Evolutionary conservation across 73 alveolate species (phyloP).

Genomic region (Effrenium voratum): DNA sequence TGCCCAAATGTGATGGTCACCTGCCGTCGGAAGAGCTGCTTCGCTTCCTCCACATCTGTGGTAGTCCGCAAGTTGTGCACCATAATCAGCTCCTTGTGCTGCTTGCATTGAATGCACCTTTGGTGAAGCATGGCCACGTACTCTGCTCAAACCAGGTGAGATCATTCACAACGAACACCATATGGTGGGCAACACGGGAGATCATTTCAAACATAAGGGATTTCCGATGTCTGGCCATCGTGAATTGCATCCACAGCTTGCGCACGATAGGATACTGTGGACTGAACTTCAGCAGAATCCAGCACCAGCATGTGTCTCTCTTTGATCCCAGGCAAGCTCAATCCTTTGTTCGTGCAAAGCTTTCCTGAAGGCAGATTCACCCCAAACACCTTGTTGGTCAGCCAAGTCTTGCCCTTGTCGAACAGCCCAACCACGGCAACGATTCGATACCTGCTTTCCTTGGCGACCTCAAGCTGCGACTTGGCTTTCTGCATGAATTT

Average conservation of each 20-base stretch:
- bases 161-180: slow-evolving; percentile 66
- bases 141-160: slow-evolving; percentile 64
- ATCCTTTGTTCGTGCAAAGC: slow-evolving; percentile 32
- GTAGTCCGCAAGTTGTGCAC: slow-evolving; percentile 65
- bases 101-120: slow-evolving; percentile 27
- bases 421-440: slow-evolving; percentile 71
- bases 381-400: slow-evolving; percentile 37
- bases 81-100: slow-evolving; percentile 58
- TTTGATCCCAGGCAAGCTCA: slow-evolving; percentile 54
- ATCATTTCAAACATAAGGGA: slow-evolving; percentile 69
- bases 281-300: slow-evolving; percentile 58
- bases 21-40: slow-evolving; percentile 25
- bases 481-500: neutral
- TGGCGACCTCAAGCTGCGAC: slow-evolving; percentile 5
- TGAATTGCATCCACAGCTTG: too few relatives aligned
- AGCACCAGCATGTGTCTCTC: slow-evolving; percentile 45
- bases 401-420: slow-evolving; percentile 48
- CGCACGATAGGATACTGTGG: neutral
- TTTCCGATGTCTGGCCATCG: slow-evolving; percentile 44
- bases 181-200: slow-evolving; percentile 72
- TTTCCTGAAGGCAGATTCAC: slow-evolving; percentile 34
- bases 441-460: slow-evolving; percentile 3
- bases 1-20: slow-evolving; percentile 10
- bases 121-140: slow-evolving; percentile 32
- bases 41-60: slow-evolving; percentile 20